A percentile compares a stretch with the other conserved stretches of the same genome.
phyloP scores from a whole-genome alignment of 176 grass and related monocot genomes.

The Ensete ventricosum region DNA sequence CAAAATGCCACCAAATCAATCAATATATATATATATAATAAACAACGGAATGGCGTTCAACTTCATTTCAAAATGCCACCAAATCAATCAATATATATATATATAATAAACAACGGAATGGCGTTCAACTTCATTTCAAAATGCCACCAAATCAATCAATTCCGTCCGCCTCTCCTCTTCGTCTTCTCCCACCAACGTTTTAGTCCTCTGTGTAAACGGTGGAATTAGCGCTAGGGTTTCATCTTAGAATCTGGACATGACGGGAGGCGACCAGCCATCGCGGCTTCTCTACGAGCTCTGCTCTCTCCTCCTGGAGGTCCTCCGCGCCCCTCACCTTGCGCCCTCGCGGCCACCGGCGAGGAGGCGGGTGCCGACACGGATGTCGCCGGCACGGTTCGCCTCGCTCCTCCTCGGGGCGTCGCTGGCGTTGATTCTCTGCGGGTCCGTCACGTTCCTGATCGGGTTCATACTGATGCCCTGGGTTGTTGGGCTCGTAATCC shows the following conservation, averaged over 20 bases:
- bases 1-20: no score
- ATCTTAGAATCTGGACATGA: constrained; percentile 7
- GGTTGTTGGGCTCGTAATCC: constrained; percentile 51
- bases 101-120: no score
- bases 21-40: no score
- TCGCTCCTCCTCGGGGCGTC: constrained; percentile 72
- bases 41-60: no score
- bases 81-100: no score
- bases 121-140: no score
- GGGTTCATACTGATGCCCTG: constrained; percentile 97
- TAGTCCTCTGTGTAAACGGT: no score
- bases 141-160: no score
- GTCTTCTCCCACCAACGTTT: no score
- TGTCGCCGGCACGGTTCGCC: constrained; percentile 53
- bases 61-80: no score
- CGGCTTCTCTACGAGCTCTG: constrained; percentile 66
- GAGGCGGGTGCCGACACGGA: not conserved
- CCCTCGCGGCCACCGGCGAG: not conserved
- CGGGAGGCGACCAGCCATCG: constrained; percentile 33
- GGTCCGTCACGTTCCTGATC: constrained; percentile 76
- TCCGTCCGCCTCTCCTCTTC: no score
- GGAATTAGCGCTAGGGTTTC: no score
- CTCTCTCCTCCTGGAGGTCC: constrained; percentile 35
- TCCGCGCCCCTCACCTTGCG: constrained; percentile 10
- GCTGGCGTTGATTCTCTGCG: constrained; percentile 79